Evolutionary conservation across 192 early-diverging fungal species (phyloP), one percentile per base, ranked within the genome.

Genomic region (Coemansia sp.): DNA sequence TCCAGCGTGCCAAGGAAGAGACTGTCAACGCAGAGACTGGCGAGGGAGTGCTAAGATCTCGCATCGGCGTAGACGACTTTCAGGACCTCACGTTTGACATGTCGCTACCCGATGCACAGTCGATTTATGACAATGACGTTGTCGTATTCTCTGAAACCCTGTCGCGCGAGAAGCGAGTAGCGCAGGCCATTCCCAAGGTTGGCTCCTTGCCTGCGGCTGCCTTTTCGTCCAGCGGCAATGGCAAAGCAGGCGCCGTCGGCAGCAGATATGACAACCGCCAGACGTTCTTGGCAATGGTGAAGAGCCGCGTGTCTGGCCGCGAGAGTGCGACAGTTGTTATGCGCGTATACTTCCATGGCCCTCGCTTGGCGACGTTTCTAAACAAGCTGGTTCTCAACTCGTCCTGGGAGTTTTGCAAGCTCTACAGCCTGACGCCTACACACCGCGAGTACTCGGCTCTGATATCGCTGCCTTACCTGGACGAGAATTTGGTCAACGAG

Each of bases 371-470:
- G 17, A 21, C 21, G 11, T 36, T 76, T n/a, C 36, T 68, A 34
- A 74, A 70, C 50, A 45, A 64, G 38, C 67, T 86, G 21, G 69
- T 74, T 19, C 55, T 75, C 23, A 70, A 72, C 6, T 86, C 80
- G 39, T 62, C 55, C 9, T 86, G 81, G 81, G 53, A 70, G 60
- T 73, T 74, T 41, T 57, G 83, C 63, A 77, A 78, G 19, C 65
- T 90, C 5, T 86, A 86, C 63, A 77, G 89, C 59, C 68, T 96
- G 45, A 93, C 92, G 3, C 92, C 97, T 0, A 73, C 83, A 9
- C 72, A 91, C 44, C 91, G 97, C 31, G 95, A 99, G 79, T 99
- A 93, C 70, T 75, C 85, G 10, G 91, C 92, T 2, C 72, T 99
- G 60, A 67, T 85, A 32, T 86, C 84, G 25, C 77, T 97, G 67